phyloP scores from a whole-genome alignment of 1,284 basidiomycete genomes.

The Tremellales sp. region DNA sequence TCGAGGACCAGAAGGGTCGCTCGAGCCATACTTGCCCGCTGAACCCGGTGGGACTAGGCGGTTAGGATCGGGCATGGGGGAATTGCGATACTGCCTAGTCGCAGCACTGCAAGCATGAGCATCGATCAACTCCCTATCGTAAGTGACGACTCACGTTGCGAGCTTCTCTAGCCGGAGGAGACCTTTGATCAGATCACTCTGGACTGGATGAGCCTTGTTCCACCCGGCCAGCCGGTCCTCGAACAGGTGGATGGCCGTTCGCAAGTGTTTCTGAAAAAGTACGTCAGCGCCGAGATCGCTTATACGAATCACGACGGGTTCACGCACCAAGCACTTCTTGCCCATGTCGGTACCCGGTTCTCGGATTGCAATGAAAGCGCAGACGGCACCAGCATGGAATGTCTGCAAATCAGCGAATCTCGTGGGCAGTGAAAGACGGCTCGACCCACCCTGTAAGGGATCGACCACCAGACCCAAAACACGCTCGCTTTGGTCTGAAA shows the following conservation, averaged over 20 bases:
- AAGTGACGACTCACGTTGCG: conserved; percentile 23
- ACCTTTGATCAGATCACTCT: conserved; percentile 42
- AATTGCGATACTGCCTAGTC: too few species aligned
- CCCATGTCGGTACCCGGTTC: conserved; percentile 40
- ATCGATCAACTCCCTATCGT: too few species aligned
- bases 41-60: too few species aligned
- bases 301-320: too few species aligned
- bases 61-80: too few species aligned
- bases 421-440: neutral
- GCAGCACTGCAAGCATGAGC: too few species aligned
- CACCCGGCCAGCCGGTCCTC: conserved; percentile 38
- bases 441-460: conserved; percentile 37
- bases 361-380: conserved; percentile 46
- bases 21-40: neutral
- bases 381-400: conserved; percentile 47
- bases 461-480: conserved; percentile 48
- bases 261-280: conserved; percentile 28
- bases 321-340: conserved; percentile 39
- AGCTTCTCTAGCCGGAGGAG: conserved; percentile 44
- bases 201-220: conserved; percentile 45
- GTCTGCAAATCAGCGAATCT: conserved; percentile 22
- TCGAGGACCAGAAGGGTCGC: conserved; percentile 4
- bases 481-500: conserved; percentile 34
- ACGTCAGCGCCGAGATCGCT: too few species aligned
- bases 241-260: conserved; percentile 40